A percentile compares a stretch with the other conserved stretches of the same genome.
phyloP scores from a whole-genome alignment of 148 eudicot species.

The Heliosperma pusillum region DNA sequence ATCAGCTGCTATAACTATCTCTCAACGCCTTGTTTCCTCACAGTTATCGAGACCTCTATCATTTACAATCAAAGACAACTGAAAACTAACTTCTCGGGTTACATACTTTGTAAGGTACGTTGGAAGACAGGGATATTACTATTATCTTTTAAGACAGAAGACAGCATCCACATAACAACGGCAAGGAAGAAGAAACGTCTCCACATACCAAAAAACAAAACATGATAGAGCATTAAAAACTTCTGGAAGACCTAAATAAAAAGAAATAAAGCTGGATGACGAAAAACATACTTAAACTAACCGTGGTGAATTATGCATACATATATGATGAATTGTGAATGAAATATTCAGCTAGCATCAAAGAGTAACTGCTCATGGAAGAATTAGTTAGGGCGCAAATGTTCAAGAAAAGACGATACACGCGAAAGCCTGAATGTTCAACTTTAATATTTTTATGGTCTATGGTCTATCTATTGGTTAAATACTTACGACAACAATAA shows the following conservation, averaged over 20 bases:
- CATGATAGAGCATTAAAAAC: neutral
- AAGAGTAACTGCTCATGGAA: neutral
- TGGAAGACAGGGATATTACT: neutral
- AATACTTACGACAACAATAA: neutral
- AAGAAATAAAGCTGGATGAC: neutral
- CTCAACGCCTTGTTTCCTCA: neutral
- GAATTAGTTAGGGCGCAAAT: neutral
- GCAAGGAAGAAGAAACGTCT: neutral
- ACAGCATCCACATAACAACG: neutral
- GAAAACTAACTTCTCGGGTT: neutral
- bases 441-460: neutral
- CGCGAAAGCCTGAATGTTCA: neutral
- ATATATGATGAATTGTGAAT: neutral
- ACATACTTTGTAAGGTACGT: neutral
- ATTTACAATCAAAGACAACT: neutral
- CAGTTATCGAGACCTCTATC: neutral
- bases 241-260: neutral
- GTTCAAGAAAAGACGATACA: neutral
- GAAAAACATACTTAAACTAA: neutral
- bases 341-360: slow-evolving; percentile 2
- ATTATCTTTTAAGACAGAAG: neutral
- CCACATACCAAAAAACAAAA: neutral
- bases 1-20: neutral
- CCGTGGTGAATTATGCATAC: neutral
- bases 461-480: neutral